Evolutionary conservation across 2,329 filamentous ascomycete genomes (phyloP).

Genomic region (Coniochaeta ligniaria): DNA sequence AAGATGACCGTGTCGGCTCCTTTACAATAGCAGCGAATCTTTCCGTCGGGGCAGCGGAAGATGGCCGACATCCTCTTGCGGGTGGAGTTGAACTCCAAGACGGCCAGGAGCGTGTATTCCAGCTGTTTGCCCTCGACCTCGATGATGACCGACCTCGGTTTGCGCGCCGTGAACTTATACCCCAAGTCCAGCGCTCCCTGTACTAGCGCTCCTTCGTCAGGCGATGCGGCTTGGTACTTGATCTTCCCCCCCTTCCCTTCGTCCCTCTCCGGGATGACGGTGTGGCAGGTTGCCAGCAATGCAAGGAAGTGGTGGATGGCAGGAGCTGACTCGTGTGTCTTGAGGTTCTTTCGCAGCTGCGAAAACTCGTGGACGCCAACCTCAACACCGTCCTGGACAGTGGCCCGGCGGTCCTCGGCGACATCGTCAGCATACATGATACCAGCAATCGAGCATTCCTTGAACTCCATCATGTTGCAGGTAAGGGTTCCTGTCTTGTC

Average conservation of each 20-base stretch:
- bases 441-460: constrained; percentile 86
- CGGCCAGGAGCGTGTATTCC: constrained; percentile 86
- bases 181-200: constrained; percentile 81
- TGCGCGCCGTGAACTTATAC: constrained; percentile 85
- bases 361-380: constrained; percentile 81
- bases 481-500: constrained; percentile 97
- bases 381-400: constrained; percentile 68
- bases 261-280: constrained; percentile 86
- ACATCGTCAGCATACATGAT: constrained; percentile 91
- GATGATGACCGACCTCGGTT: constrained; percentile 82
- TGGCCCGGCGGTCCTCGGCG: constrained; percentile 80
- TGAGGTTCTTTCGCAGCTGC: constrained; percentile 62
- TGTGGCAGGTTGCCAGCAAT: constrained; percentile 86
- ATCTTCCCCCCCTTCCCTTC: constrained; percentile 73
- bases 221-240: constrained; percentile 96
- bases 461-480: constrained; percentile 99
- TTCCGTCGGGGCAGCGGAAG: constrained; percentile 92
- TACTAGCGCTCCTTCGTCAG: constrained; percentile 94
- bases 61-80: constrained; percentile 97
- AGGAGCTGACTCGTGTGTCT: constrained; percentile 41
- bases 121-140: constrained; percentile 62
- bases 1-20: constrained; percentile 96
- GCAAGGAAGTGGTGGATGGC: constrained; percentile 75
- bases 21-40: constrained; percentile 90
- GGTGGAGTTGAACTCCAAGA: constrained; percentile 99